A percentile compares a stretch with the other conserved stretches of the same genome.
Evolutionary conservation across 2,329 filamentous ascomycete genomes (phyloP).

Genomic region (Neofusicoccum laricinum): DNA sequence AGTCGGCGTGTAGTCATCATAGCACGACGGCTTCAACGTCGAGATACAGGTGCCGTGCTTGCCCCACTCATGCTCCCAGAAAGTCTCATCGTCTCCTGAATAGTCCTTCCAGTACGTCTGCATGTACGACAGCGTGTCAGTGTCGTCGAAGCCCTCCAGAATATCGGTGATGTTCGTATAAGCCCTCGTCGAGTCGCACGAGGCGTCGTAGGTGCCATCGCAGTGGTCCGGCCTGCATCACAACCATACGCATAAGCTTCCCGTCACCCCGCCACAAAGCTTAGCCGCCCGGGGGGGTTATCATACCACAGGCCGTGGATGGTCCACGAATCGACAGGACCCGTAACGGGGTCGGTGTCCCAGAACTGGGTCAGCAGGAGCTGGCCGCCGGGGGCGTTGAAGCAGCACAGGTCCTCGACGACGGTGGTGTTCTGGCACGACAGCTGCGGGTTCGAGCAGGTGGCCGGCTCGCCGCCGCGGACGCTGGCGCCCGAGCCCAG

Average conservation of each 20-base stretch:
- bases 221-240: constrained; percentile 52
- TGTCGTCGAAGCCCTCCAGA: constrained; percentile 53
- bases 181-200: constrained; percentile 60
- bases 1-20: constrained; percentile 54
- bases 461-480: constrained; percentile 25
- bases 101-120: constrained; percentile 69
- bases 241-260: neutral
- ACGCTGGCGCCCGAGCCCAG: constrained; percentile 28
- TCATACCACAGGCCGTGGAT: constrained; percentile 65
- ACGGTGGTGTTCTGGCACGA: constrained; percentile 64
- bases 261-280: neutral
- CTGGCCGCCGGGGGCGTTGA: constrained; percentile 69
- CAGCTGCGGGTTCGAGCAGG: constrained; percentile 44
- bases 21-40: constrained; percentile 64
- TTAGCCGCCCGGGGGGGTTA: neutral
- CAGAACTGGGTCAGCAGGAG: constrained; percentile 75
- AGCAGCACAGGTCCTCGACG: constrained; percentile 68
- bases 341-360: constrained; percentile 64
- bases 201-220: constrained; percentile 66
- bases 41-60: constrained; percentile 74
- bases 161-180: constrained; percentile 67
- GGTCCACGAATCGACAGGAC: constrained; percentile 56
- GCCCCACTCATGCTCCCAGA: constrained; percentile 71
- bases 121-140: constrained; percentile 64
- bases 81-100: constrained; percentile 57